A percentile compares a stretch with the other conserved stretches of the same genome.
phyloP scores from a whole-genome alignment of 2,329 filamentous ascomycete species.

The Leptographium galeiforme region DNA sequence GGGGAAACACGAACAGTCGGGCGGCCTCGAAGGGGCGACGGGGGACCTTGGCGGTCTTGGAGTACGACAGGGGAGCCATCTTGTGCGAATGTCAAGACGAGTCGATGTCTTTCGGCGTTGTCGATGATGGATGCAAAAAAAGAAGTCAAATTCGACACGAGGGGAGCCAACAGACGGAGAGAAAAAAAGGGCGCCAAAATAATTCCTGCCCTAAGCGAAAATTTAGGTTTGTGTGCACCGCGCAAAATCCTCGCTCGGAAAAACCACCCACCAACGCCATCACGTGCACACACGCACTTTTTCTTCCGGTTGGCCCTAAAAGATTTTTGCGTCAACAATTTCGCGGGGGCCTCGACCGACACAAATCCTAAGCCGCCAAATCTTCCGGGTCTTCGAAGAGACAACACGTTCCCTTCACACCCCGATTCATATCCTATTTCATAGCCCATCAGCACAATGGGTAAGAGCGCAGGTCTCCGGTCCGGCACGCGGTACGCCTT shows the following conservation, averaged over 20 bases:
- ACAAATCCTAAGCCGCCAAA: background rate
- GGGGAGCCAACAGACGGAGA: background rate
- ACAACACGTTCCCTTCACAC: background rate
- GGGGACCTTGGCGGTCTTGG: slow-evolving; percentile 99
- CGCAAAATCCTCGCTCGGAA: background rate
- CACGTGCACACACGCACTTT: slow-evolving; percentile 11
- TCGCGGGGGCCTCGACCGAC: background rate
- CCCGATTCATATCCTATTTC: background rate
- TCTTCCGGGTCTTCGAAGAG: background rate
- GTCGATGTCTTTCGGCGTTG: slow-evolving; percentile 4
- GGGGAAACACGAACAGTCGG: slow-evolving; percentile 78
- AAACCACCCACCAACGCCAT: background rate
- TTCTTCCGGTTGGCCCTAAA: slow-evolving; percentile 7
- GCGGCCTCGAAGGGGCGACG: slow-evolving; percentile 94
- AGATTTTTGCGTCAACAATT: slow-evolving; percentile 6
- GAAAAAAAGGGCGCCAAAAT: background rate
- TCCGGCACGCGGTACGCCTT: slow-evolving; percentile 88
- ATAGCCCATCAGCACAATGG: slow-evolving; percentile 41
- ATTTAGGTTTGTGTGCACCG: slow-evolving; percentile 6
- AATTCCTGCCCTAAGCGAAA: slow-evolving; percentile 10
- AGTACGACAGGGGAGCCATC: slow-evolving; percentile 57
- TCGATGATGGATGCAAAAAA: slow-evolving; percentile 2
- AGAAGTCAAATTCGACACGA: background rate
- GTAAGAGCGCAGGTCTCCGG: slow-evolving; percentile 78
- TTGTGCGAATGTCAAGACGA: slow-evolving; percentile 1